phyloP scores from a whole-genome alignment of 495 filamentous ascomycete species.

The Penicillium paradoxum region DNA sequence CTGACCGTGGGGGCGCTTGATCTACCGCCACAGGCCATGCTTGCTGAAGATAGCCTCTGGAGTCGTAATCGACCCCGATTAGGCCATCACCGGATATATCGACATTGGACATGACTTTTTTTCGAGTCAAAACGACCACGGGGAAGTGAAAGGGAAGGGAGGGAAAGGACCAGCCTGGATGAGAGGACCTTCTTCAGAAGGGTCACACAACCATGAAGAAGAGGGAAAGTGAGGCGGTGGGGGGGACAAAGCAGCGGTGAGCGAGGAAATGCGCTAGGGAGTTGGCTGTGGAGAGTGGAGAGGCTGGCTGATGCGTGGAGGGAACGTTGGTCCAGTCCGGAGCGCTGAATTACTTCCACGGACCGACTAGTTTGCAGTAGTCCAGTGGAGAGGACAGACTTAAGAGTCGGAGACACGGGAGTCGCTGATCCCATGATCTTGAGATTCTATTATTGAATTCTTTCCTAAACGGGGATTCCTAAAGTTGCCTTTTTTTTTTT shows the following conservation, averaged over 20 bases:
- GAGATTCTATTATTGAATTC: background rate
- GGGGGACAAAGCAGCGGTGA: slow-evolving; percentile 49
- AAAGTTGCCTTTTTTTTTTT: background rate
- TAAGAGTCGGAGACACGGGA: background rate
- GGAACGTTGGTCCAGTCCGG: background rate
- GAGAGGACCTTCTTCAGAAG: slow-evolving; percentile 28
- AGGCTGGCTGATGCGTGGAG: slow-evolving; percentile 14
- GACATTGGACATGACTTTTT: slow-evolving; percentile 40
- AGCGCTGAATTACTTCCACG: background rate
- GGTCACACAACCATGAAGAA: slow-evolving; percentile 21
- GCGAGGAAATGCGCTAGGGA: slow-evolving; percentile 38
- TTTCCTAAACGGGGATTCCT: background rate
- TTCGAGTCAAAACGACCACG: slow-evolving; percentile 12
- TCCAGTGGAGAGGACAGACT: background rate
- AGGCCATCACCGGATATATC: slow-evolving; percentile 43
- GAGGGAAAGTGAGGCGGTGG: slow-evolving; percentile 35
- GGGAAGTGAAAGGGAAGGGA: slow-evolving; percentile 6
- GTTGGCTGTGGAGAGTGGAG: slow-evolving; percentile 25
- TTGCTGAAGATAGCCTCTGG: slow-evolving; percentile 42
- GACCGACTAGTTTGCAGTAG: background rate
- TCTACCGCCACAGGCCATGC: slow-evolving; percentile 44
- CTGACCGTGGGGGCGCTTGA: slow-evolving; percentile 32
- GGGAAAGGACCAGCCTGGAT: slow-evolving; percentile 25
- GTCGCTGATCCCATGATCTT: slow-evolving; percentile 4
- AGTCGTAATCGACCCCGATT: slow-evolving; percentile 46